Base-by-base conservation (phyloP, 192 early-diverging fungal genomes). In the Backusella tarrabulga region DNA sequence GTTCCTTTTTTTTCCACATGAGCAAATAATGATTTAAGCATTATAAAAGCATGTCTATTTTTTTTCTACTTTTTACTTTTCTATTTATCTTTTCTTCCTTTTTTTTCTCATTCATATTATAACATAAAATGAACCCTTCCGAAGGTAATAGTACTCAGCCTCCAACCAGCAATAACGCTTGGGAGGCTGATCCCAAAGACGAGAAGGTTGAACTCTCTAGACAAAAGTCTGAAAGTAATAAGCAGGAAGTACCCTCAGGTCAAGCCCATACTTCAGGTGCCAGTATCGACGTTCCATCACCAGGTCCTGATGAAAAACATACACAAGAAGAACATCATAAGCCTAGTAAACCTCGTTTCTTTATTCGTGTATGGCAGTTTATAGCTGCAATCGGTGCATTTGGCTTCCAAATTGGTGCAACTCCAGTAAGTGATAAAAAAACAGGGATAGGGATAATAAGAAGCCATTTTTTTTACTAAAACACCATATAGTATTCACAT, bases 321-420 rank as follows among this genome's bases (percentile, higher is more conserved):
- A 36, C 26, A n/a, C 29, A 6, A n/a, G 12, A 68, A 50, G 36
- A 36, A 29, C 26, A 67, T 29, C 60, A 66, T 40, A 69, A 34
- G 26, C 81, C 81, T 66, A 73, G 74, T 34, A 73, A 73, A 52
- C 63, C 67, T 17, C 68, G 80, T n/a, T 34, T 81, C 1, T 46
- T 73, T 12, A 38, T 81, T 19, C 77, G 80, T 38, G 46, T 84
- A 26, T 66, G 81, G 38, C 77, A 79, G 66, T 75, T 81, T 34
- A 72, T 84, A 34, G 68, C 75, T 12, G 68, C 63, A 35, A 60
- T 81, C 74, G 80, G 80, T 29, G 68, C 74, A 36, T 71, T 84
- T 63, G 80, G 83, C 4, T 81, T 84, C 72, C 71, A 77, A 56
- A 76, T 71, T 21, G 83, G 83, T 36, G 83, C 80, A 46, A 67